Percentiles rank a stretch among this genome's conserved stretches.
These are phyloP conservation scores for Medicago arabica DNA, from an alignment of 306 rosid species.

Conservation along the genomic window DNA sequence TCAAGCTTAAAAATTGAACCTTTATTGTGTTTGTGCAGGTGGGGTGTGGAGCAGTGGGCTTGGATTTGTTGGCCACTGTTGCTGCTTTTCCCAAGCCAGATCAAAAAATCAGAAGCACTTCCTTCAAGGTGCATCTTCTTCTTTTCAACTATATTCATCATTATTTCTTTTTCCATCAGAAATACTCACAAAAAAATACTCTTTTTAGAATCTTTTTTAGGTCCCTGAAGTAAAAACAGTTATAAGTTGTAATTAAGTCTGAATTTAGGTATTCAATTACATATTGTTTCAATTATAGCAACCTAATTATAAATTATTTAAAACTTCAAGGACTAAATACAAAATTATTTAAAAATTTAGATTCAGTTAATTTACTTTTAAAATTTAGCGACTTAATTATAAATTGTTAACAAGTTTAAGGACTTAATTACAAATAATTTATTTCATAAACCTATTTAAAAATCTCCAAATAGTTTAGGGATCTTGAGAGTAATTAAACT, in stretches of 20 bases:
- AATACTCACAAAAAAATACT: neutral
- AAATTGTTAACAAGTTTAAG: neutral
- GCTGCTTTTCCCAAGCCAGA: constrained; percentile 75
- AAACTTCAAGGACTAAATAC: no score
- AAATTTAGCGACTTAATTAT: neutral
- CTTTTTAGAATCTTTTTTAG: neutral
- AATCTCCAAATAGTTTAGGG: neutral
- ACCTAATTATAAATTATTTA: neutral
- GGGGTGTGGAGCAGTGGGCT: constrained; percentile 59
- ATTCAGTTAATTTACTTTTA: neutral
- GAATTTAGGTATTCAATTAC: neutral
- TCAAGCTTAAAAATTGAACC: constrained; percentile 16
- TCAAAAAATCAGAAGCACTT: constrained; percentile 78
- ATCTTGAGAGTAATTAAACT: neutral
- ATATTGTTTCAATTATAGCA: neutral
- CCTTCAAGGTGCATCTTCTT: constrained; percentile 51
- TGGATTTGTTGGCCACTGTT: constrained; percentile 76
- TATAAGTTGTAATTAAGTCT: neutral
- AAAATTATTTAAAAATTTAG: no score
- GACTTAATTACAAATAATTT: neutral
- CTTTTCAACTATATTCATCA: neutral
- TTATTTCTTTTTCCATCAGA: neutral
- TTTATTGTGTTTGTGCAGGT: constrained; percentile 53
- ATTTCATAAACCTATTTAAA: neutral
- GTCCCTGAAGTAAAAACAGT: neutral